A percentile compares a stretch with the other conserved stretches of the same genome.
These are phyloP conservation scores for Choiromyces venosus DNA, from an alignment of 495 filamentous ascomycete genomes.

Conservation along the genomic window DNA sequence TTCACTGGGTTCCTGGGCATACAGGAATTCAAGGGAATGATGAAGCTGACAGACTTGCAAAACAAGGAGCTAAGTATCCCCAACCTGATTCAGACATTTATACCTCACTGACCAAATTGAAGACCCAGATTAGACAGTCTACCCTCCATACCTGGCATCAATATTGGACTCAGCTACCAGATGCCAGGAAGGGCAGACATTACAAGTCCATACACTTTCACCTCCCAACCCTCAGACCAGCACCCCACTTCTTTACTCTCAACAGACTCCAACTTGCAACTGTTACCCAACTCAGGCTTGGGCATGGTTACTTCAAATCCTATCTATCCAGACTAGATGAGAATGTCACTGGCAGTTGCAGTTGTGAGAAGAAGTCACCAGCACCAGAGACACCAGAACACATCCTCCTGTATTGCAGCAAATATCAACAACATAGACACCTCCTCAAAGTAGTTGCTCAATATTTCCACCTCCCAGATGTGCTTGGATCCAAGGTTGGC, in stretches of 20 bases:
- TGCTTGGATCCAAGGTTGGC: no score
- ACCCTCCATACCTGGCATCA: no score
- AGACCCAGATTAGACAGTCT: no score
- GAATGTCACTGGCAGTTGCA: no score
- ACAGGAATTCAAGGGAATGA: neutral
- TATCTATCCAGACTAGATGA: neutral
- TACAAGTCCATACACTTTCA: neutral
- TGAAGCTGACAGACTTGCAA: neutral
- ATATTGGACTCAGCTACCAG: no score
- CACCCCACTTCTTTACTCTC: constrained; percentile 44
- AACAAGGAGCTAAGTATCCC: neutral
- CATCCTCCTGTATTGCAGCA: no score
- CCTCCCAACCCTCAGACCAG: constrained; percentile 35
- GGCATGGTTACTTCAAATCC: no score
- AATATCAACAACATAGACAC: no score
- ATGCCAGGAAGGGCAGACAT: no score
- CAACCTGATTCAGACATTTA: neutral
- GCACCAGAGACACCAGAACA: no score
- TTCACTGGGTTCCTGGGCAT: neutral
- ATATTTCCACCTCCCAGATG: no score
- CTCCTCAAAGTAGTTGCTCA: no score
- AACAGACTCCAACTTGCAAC: constrained; percentile 23
- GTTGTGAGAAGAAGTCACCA: neutral
- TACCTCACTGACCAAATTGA: neutral
- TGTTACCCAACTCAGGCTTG: constrained; percentile 2